phyloP scores from a whole-genome alignment of 2,329 filamentous ascomycete species.

The Stachybotrys chartarum region DNA sequence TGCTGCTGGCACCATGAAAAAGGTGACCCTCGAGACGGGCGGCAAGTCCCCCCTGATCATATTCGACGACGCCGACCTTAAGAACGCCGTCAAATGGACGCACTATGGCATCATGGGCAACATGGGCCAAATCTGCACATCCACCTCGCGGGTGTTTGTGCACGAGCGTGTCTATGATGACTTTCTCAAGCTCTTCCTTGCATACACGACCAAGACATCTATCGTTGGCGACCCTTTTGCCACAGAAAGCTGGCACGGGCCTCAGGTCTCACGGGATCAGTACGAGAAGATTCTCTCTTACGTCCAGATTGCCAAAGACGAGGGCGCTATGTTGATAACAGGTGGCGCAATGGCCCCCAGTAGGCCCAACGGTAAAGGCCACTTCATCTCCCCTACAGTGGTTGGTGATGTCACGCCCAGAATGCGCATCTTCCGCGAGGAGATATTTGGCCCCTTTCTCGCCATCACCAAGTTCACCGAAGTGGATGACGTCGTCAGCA shows the following conservation, averaged over 20 bases:
- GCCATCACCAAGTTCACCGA: slow-evolving; percentile 54
- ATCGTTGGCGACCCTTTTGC: slow-evolving; percentile 37
- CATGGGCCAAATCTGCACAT: slow-evolving; percentile 33
- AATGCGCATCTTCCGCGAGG: slow-evolving; percentile 47
- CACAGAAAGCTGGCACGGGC: slow-evolving; percentile 35
- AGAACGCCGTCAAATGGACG: no score
- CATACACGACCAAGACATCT: slow-evolving; percentile 35
- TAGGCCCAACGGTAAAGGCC: slow-evolving; percentile 32
- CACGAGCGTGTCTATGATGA: slow-evolving; percentile 52
- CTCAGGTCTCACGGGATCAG: slow-evolving; percentile 55
- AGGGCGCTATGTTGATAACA: no score
- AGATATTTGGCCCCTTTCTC: slow-evolving; percentile 52
- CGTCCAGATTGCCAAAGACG: slow-evolving; percentile 35
- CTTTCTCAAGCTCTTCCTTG: slow-evolving; percentile 37
- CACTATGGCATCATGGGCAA: slow-evolving; percentile 45
- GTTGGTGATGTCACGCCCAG: slow-evolving; percentile 52
- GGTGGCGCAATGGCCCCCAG: slow-evolving; percentile 32
- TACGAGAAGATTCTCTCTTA: slow-evolving; percentile 36
- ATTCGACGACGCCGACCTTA: slow-evolving; percentile 49
- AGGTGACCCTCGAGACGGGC: slow-evolving; percentile 53
- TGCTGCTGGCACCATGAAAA: slow-evolving; percentile 48
- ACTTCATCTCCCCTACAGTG: slow-evolving; percentile 50
- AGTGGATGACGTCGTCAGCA: slow-evolving; percentile 50
- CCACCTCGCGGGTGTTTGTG: slow-evolving; percentile 52
- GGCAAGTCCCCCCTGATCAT: slow-evolving; percentile 55